Conservation (phyloP, 1,139 yeast genomes). For the Williopsis jadinii region DNA sequence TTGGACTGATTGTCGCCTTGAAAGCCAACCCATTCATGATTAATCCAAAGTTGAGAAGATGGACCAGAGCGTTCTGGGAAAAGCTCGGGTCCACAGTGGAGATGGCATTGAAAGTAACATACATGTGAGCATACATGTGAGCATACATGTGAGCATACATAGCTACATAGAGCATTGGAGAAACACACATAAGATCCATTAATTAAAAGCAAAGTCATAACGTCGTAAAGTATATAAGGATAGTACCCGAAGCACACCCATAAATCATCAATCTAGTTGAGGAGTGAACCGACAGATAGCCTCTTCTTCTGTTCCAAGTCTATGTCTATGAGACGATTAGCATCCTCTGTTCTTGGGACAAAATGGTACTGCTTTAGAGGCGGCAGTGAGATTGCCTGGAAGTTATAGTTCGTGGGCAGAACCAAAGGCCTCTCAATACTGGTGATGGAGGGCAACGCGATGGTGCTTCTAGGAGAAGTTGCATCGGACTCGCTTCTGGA, state of each 20-base stretch:
- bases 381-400: slow-evolving; percentile 2
- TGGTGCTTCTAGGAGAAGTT: too few species aligned
- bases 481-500: too few species aligned
- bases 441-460: too few species aligned
- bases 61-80: slow-evolving; percentile 3
- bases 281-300: slow-evolving; percentile 14
- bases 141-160: slow-evolving; percentile 7
- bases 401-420: background rate
- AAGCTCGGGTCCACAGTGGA: slow-evolving; percentile 3
- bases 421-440: too few species aligned
- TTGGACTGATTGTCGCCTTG: slow-evolving; percentile 4
- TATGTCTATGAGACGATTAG: too few species aligned
- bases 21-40: slow-evolving; percentile 6
- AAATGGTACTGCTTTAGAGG: slow-evolving; percentile 8
- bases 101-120: slow-evolving; percentile 13
- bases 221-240: background rate
- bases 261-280: slow-evolving; percentile 6
- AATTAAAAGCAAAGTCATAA: background rate
- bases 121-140: slow-evolving; percentile 5
- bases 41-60: slow-evolving; percentile 4
- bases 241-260: background rate
- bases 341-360: slow-evolving; percentile 1
- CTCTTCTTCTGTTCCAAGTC: slow-evolving; percentile 4
- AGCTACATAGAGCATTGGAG: background rate
- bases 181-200: background rate